Percentiles rank a stretch among this genome's conserved stretches.
phyloP scores from a whole-genome alignment of 2,329 filamentous ascomycete genomes.

The Grosmannia penicillata region DNA sequence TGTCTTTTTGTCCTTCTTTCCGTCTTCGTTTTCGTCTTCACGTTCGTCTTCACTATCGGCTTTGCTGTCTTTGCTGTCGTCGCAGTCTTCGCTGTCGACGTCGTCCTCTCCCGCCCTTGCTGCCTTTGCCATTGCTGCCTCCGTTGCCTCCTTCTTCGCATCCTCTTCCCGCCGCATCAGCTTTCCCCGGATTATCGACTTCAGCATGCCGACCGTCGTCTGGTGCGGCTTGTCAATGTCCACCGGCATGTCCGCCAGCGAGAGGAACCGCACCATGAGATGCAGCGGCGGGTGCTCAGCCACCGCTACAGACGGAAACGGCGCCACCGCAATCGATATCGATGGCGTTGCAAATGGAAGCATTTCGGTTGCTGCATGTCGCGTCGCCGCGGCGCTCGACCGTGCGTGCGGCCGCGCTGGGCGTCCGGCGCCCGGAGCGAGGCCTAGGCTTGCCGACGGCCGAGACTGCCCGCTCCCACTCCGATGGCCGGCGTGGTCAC shows the following conservation, averaged over 20 bases:
- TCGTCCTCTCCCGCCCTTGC: conserved; percentile 11
- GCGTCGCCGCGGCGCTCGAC: too few species aligned
- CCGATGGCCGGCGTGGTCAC: too few species aligned
- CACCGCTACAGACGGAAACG: background rate
- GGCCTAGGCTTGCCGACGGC: too few species aligned
- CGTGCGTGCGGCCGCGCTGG: too few species aligned
- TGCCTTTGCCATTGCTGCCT: conserved; percentile 38
- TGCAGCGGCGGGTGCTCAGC: conserved; percentile 50
- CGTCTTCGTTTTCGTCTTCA: too few species aligned
- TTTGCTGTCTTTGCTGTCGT: background rate
- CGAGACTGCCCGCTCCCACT: too few species aligned
- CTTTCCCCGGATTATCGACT: conserved; percentile 63
- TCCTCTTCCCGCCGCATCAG: conserved; percentile 23
- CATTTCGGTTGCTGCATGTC: too few species aligned
- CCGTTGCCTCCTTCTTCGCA: background rate
- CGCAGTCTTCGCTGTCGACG: background rate
- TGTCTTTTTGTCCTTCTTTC: background rate
- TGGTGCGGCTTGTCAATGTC: conserved; percentile 52
- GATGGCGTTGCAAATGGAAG: too few species aligned
- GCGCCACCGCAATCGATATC: background rate
- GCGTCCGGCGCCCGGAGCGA: too few species aligned
- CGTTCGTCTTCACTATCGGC: too few species aligned
- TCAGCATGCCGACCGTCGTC: conserved; percentile 65
- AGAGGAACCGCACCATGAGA: conserved; percentile 81
- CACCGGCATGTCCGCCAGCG: conserved; percentile 69